Conservation (phyloP, 2,329 filamentous ascomycete species). For the Colletotrichum brevisporum region DNA sequence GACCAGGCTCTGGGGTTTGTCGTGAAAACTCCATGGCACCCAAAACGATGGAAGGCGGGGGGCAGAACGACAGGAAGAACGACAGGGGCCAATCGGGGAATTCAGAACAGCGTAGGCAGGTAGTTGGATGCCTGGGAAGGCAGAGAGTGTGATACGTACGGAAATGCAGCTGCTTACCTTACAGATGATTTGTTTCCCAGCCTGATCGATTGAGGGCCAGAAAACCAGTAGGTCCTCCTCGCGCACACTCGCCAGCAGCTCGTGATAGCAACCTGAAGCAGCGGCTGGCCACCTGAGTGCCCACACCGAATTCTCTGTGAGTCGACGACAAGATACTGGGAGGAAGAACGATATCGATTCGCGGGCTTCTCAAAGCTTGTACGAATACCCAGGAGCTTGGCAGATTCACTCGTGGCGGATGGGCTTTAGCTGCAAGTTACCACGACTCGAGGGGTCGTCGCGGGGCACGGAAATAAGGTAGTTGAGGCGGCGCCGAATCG, state of each 20-base stretch:
- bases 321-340: not conserved
- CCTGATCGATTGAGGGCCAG: slow-evolving; percentile 16
- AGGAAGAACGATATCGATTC: not conserved
- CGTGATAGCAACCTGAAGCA: slow-evolving; percentile 29
- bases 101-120: not conserved
- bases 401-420: not conserved
- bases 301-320: not conserved
- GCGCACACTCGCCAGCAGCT: slow-evolving; percentile 7
- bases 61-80: not conserved
- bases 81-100: slow-evolving; percentile 24
- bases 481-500: slow-evolving; percentile 16
- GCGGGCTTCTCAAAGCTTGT: not conserved
- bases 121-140: not conserved
- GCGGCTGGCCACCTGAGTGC: slow-evolving; percentile 20
- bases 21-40: slow-evolving; percentile 14
- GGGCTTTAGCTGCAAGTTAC: slow-evolving; percentile 6
- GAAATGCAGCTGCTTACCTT: slow-evolving; percentile 28
- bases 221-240: slow-evolving; percentile 30
- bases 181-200: slow-evolving; percentile 13
- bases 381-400: not conserved
- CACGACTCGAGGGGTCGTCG: slow-evolving; percentile 22
- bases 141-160: slow-evolving; percentile 11
- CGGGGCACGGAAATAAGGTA: slow-evolving; percentile 23
- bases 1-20: not conserved
- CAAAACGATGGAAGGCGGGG: slow-evolving; percentile 4